A percentile compares a stretch with the other conserved stretches of the same genome.
phyloP scores from a whole-genome alignment of 164 flowering plant species.

The Houttuynia cordata region DNA sequence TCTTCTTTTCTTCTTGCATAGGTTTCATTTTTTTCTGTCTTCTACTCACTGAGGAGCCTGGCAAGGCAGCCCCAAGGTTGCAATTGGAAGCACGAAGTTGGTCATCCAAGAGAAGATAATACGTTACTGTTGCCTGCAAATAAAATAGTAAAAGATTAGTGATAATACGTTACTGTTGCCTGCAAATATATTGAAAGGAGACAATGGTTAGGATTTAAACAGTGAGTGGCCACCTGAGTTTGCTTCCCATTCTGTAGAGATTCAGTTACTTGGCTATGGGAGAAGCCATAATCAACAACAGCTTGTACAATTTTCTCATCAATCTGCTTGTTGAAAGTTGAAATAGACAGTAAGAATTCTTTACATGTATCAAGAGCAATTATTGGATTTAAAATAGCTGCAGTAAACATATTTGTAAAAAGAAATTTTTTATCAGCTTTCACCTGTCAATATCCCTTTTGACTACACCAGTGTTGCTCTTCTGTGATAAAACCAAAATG shows the following conservation, averaged over 20 bases:
- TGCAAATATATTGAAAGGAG: conserved; percentile 9
- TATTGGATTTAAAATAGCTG: too few species aligned
- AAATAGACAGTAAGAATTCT: too few species aligned
- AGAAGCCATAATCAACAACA: conserved; percentile 28
- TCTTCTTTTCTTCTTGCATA: background rate
- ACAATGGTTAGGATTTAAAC: background rate
- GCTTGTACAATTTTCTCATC: conserved; percentile 30
- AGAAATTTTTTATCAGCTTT: too few species aligned
- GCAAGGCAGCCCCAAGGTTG: conserved; percentile 21
- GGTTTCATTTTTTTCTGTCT: background rate
- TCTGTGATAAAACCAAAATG: too few species aligned
- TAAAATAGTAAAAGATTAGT: background rate
- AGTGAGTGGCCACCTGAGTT: conserved; percentile 22
- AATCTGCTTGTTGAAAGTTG: conserved; percentile 12
- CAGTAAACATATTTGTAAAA: too few species aligned
- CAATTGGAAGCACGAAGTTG: conserved; percentile 16
- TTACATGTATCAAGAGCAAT: too few species aligned
- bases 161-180: conserved; percentile 27
- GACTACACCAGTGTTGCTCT: too few species aligned
- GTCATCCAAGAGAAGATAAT: conserved; percentile 27
- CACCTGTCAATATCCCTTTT: too few species aligned
- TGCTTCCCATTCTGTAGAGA: conserved; percentile 21
- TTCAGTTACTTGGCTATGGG: conserved; percentile 17
- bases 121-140: conserved; percentile 31
- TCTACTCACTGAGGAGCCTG: background rate